Conservation (phyloP, 108 stramenopile genomes). For the Epipyxis sp. region DNA sequence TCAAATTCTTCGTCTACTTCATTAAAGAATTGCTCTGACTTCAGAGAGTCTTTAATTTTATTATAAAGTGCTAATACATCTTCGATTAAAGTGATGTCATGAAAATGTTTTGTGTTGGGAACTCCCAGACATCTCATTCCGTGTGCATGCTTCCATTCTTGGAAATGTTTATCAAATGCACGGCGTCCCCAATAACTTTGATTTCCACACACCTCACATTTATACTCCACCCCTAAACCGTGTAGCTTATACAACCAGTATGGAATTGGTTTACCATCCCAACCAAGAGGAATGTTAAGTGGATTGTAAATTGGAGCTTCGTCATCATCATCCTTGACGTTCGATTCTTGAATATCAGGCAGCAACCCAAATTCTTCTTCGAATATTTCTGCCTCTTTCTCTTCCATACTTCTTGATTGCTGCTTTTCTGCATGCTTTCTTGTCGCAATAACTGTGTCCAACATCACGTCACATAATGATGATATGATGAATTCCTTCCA, state of each 20-base stretch:
- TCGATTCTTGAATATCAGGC: conserved; percentile 36
- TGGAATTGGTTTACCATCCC: conserved; percentile 98
- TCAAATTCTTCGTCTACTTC: conserved; percentile 92
- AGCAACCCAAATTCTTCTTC: conserved; percentile 60
- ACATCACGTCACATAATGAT: conserved; percentile 73
- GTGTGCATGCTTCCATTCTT: conserved; percentile 90
- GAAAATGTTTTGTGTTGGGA: conserved; percentile 98
- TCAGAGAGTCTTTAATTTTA: conserved; percentile 67
- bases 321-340: conserved; percentile 68
- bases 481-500: conserved; percentile 64
- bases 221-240: conserved; percentile 92
- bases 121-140: conserved; percentile 96
- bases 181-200: conserved; percentile 86
- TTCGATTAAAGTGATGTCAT: conserved; percentile 92
- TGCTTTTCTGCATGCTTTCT: conserved; percentile 75
- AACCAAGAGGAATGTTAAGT: conserved; percentile 92
- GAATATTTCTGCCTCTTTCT: conserved; percentile 77
- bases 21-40: conserved; percentile 71
- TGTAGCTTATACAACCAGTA: conserved; percentile 99
- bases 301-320: conserved; percentile 98
- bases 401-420: conserved; percentile 81
- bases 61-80: conserved; percentile 88
- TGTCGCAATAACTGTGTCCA: conserved; percentile 81
- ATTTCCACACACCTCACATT: conserved; percentile 97
- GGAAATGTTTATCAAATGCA: conserved; percentile 91